These are phyloP conservation scores for Termitomyces sp. DNA, from an alignment of 768 basidiomycete genomes.

Conservation along the genomic window DNA sequence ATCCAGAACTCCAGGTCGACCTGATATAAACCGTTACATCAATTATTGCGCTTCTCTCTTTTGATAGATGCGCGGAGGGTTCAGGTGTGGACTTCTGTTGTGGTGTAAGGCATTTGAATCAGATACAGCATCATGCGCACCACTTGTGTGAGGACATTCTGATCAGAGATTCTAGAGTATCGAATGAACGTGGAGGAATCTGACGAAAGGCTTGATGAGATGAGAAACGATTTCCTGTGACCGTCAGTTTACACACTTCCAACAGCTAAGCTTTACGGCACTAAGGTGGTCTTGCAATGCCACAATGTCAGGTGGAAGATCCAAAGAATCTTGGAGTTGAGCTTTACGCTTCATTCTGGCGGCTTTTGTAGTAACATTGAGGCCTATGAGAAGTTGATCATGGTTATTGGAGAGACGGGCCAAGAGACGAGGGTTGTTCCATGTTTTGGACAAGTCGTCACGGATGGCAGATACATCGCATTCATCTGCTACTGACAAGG, in stretches of 20 bases:
- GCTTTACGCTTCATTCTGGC: conserved; percentile 26
- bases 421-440: conserved; percentile 52
- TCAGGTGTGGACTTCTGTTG: conserved; percentile 22
- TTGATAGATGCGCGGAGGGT: conserved; percentile 13
- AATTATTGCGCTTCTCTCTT: conserved; percentile 39
- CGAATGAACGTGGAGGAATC: conserved; percentile 60
- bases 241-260: conserved; percentile 42
- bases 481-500: conserved; percentile 20
- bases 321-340: conserved; percentile 27
- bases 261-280: conserved; percentile 45
- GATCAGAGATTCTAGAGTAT: conserved; percentile 57
- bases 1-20: conserved; percentile 54
- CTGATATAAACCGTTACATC: conserved; percentile 57
- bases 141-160: conserved; percentile 45
- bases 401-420: conserved; percentile 51
- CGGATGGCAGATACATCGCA: conserved; percentile 51
- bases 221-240: not conserved
- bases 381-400: conserved; percentile 33
- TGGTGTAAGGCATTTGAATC: not conserved
- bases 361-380: conserved; percentile 24
- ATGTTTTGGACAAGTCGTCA: conserved; percentile 34
- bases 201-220: conserved; percentile 23
- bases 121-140: conserved; percentile 22
- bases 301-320: conserved; percentile 40
- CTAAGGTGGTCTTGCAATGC: conserved; percentile 49